These are phyloP conservation scores for Patellifolia procumbens DNA, from an alignment of 179 eudicot species.

Conservation along the genomic window DNA sequence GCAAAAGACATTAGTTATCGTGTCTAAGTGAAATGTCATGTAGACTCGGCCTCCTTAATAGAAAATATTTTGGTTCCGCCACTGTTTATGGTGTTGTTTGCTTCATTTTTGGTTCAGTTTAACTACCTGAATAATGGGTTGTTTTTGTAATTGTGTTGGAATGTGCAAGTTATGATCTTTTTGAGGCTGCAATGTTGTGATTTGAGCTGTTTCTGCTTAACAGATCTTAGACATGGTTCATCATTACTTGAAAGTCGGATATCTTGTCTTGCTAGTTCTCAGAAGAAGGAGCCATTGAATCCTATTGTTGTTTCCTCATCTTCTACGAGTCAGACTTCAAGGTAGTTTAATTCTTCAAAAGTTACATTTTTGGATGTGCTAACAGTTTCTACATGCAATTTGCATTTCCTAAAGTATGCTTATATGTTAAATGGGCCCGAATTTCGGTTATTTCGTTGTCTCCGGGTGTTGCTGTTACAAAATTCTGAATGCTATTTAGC, in stretches of 20 bases:
- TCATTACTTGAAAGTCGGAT: constrained; percentile 35
- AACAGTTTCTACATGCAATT: too few species aligned
- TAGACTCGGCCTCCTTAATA: too few species aligned
- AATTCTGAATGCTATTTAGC: not conserved
- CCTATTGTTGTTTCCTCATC: constrained; percentile 32
- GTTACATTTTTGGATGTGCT: too few species aligned
- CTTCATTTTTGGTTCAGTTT: not conserved
- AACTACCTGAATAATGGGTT: not conserved
- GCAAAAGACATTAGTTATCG: too few species aligned
- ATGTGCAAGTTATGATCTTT: constrained; percentile 16
- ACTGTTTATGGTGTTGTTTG: too few species aligned
- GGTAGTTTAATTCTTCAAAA: constrained; percentile 30
- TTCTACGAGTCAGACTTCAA: constrained; percentile 36
- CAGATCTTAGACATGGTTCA: constrained; percentile 51
- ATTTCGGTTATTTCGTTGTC: not conserved
- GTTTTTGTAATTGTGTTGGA: not conserved
- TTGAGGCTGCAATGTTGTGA: not conserved
- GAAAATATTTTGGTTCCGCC: too few species aligned
- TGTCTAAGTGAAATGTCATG: too few species aligned
- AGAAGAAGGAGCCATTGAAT: constrained; percentile 32
- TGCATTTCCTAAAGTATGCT: constrained; percentile 3
- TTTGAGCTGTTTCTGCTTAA: constrained; percentile 4
- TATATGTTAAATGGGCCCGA: not conserved
- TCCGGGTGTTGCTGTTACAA: not conserved
- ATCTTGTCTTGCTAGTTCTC: constrained; percentile 40